Evolutionary conservation across 495 filamentous ascomycete species (phyloP).

Genomic region (Aspergillus ostianus): DNA sequence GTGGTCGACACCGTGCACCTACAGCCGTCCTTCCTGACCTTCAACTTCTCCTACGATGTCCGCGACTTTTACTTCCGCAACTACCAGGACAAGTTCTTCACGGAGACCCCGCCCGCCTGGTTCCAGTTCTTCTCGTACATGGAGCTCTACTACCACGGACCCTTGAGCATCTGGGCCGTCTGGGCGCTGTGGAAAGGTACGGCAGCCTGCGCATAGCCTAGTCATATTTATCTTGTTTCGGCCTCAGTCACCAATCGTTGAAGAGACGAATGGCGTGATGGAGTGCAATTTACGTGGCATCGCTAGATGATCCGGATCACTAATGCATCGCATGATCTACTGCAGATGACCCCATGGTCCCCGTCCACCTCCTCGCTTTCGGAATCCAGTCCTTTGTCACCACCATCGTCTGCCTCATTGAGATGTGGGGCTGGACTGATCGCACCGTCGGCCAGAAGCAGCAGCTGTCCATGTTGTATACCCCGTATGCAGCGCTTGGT

Average conservation of each 20-base stretch:
- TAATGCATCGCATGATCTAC: not conserved
- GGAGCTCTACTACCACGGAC: slow-evolving; percentile 68
- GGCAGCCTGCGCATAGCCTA: slow-evolving; percentile 5
- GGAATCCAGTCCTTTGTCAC: slow-evolving; percentile 69
- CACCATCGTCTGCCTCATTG: slow-evolving; percentile 65
- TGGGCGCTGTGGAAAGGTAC: slow-evolving; percentile 51
- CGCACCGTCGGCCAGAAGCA: slow-evolving; percentile 53
- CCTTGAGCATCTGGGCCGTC: slow-evolving; percentile 65
- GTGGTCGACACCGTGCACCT: slow-evolving; percentile 66
- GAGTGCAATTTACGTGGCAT: no score
- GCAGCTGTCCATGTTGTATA: slow-evolving; percentile 62
- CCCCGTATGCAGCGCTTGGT: slow-evolving; percentile 72
- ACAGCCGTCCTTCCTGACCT: slow-evolving; percentile 57
- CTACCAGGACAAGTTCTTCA: slow-evolving; percentile 77
- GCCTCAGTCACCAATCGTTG: not conserved
- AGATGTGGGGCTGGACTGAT: slow-evolving; percentile 57
- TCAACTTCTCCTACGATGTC: slow-evolving; percentile 46
- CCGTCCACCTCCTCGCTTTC: slow-evolving; percentile 67
- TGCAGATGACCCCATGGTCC: slow-evolving; percentile 60
- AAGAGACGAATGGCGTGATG: no score
- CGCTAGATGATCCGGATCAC: no score
- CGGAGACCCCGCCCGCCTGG: slow-evolving; percentile 60
- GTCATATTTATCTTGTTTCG: no score
- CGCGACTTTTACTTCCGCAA: slow-evolving; percentile 63
- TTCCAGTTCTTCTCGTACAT: slow-evolving; percentile 66